A percentile compares a stretch with the other conserved stretches of the same genome.
These are phyloP conservation scores for Alternaria sp. DNA, from an alignment of 2,329 filamentous ascomycete genomes.

Conservation along the genomic window DNA sequence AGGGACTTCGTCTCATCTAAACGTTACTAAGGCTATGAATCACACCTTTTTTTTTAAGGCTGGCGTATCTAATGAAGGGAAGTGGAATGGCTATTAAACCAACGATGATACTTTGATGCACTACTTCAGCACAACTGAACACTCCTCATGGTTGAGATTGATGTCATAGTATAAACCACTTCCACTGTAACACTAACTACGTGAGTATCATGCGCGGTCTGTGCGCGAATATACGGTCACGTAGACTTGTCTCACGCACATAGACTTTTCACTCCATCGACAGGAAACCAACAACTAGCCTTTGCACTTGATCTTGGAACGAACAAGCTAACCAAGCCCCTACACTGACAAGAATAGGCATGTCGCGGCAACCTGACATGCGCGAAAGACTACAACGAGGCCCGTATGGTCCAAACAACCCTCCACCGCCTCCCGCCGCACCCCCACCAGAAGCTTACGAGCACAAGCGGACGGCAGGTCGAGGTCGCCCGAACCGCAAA, in stretches of 20 bases:
- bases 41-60: no score
- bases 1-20: no score
- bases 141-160: not conserved
- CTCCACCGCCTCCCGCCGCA: slow-evolving; percentile 16
- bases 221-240: slow-evolving; percentile 4
- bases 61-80: no score
- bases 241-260: not conserved
- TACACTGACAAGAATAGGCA: not conserved
- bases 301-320: not conserved
- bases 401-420: slow-evolving; percentile 12
- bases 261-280: not conserved
- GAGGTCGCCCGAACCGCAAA: not conserved
- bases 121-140: no score
- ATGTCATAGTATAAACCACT: not conserved
- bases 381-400: not conserved
- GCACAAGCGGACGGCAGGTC: not conserved
- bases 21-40: no score
- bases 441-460: not conserved
- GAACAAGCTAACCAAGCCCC: not conserved
- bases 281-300: not conserved
- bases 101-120: no score
- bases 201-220: not conserved
- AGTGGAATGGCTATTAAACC: no score
- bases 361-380: not conserved
- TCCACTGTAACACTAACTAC: not conserved